Evolutionary conservation across 805 yeast genomes (phyloP).

Genomic region (Saturnispora mendoncae): DNA sequence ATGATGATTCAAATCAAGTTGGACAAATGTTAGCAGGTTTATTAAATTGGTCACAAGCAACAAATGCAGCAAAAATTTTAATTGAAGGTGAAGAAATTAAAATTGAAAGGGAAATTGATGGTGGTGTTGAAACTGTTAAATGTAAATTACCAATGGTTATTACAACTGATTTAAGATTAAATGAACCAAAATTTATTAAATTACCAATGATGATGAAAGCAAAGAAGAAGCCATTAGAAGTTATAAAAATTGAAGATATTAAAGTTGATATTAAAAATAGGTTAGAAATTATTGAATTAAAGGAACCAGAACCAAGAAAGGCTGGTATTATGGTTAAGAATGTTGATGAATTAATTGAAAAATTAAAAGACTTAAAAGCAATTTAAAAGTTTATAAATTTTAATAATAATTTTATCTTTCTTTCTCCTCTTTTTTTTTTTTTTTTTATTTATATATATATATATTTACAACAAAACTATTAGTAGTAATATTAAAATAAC

Average conservation of each 20-base stretch:
- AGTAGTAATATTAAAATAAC: no score
- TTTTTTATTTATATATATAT: neutral
- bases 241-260: slow-evolving; percentile 54
- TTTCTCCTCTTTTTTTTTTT: neutral
- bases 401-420: neutral
- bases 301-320: slow-evolving; percentile 76
- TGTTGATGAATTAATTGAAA: slow-evolving; percentile 75
- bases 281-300: slow-evolving; percentile 60
- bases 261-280: slow-evolving; percentile 58
- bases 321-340: slow-evolving; percentile 73
- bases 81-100: slow-evolving; percentile 50
- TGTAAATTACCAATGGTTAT: slow-evolving; percentile 77
- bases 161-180: slow-evolving; percentile 88
- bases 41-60: slow-evolving; percentile 93
- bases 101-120: slow-evolving; percentile 90
- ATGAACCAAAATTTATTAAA: slow-evolving; percentile 93
- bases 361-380: slow-evolving; percentile 70
- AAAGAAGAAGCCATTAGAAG: slow-evolving; percentile 85
- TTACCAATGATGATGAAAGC: slow-evolving; percentile 98
- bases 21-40: slow-evolving; percentile 96
- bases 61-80: slow-evolving; percentile 82
- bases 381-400: slow-evolving; percentile 29
- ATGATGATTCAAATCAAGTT: slow-evolving; percentile 89
- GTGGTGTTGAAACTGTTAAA: slow-evolving; percentile 78
- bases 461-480: no score